Percentiles rank a stretch among this genome's conserved stretches.
Conservation (phyloP, 192 early-diverging fungal species). For the Umbelopsis vinacea region DNA sequence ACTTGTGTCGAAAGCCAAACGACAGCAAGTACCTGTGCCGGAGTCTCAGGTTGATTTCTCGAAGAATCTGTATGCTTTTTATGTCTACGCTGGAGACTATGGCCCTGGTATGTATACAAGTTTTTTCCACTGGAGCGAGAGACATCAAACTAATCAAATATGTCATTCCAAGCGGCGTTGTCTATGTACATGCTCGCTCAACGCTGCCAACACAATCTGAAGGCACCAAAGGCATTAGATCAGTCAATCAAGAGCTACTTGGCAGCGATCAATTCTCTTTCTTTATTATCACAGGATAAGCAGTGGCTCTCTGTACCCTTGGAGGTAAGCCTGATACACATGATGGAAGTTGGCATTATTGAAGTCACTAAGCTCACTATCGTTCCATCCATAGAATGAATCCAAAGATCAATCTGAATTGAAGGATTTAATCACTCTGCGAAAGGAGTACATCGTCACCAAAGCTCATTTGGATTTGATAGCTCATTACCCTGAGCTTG, state of each 20-base stretch:
- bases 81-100: slow-evolving; percentile 10
- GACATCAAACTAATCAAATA: background rate
- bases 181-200: slow-evolving; percentile 1
- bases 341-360: background rate
- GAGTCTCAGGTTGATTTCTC: background rate
- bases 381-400: background rate
- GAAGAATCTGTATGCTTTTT: slow-evolving; percentile 7
- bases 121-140: too few species aligned
- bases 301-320: background rate
- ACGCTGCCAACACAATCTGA: slow-evolving; percentile 7
- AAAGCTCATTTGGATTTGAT: slow-evolving; percentile 3
- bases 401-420: background rate
- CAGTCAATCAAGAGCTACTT: slow-evolving; percentile 4
- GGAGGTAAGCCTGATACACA: background rate
- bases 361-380: background rate
- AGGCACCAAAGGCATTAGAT: background rate
- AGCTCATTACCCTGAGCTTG: background rate
- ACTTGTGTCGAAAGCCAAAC: background rate
- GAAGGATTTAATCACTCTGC: background rate
- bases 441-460: background rate
- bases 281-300: background rate
- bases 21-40: background rate
- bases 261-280: background rate
- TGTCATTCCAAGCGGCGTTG: background rate
- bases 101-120: background rate